These are phyloP conservation scores for Diaporthe vexans DNA, from an alignment of 2,329 filamentous ascomycete genomes.

Conservation along the genomic window DNA sequence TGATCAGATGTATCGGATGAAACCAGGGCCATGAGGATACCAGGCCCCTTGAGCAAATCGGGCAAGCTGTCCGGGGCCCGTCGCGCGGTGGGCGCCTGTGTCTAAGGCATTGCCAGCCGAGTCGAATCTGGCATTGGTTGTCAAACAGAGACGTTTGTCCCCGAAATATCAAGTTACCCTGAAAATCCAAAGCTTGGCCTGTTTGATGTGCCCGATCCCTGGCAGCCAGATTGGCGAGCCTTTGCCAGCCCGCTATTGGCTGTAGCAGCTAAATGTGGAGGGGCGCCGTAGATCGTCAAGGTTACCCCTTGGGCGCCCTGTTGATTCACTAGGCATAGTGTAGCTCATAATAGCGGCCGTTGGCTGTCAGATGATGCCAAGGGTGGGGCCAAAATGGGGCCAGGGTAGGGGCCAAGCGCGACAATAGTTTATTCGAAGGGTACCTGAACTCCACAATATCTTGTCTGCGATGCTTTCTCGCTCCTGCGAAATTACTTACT, in stretches of 20 bases:
- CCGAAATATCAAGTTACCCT: background rate
- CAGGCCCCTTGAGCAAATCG: background rate
- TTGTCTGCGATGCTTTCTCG: background rate
- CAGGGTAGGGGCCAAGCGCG: background rate
- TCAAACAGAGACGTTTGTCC: conserved; percentile 17
- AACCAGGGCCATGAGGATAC: background rate
- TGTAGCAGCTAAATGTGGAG: background rate
- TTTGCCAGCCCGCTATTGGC: background rate
- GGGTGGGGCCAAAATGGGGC: background rate
- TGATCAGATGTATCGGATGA: conserved; percentile 25
- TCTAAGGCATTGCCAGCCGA: conserved; percentile 1
- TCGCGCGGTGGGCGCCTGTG: background rate
- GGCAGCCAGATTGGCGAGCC: conserved; percentile 10
- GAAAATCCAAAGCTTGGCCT: conserved; percentile 12
- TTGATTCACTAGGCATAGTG: background rate
- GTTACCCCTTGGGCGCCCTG: conserved; percentile 12
- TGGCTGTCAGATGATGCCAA: conserved; percentile 31
- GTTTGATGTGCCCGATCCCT: conserved; percentile 21
- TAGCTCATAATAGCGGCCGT: conserved; percentile 9
- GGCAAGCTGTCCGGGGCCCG: conserved; percentile 17
- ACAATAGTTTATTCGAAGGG: conserved; percentile 19
- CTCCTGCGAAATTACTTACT: background rate
- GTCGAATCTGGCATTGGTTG: background rate
- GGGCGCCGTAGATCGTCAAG: conserved; percentile 9
- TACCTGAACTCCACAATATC: background rate